Evolutionary conservation across 2,329 filamentous ascomycete species (phyloP).

Genomic region (Talaromyces amestolkiae): DNA sequence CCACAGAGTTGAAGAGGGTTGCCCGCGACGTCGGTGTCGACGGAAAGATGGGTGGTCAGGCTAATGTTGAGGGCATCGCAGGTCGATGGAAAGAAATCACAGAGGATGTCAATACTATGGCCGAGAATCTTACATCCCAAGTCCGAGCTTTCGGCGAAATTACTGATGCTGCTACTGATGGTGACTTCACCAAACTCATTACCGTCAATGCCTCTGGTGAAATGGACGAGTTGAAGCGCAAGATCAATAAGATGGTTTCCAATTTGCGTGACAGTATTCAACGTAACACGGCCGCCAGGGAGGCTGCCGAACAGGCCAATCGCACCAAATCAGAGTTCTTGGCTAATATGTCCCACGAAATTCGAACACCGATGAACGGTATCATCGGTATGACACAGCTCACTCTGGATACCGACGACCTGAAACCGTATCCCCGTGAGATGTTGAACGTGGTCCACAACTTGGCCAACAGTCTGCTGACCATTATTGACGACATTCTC

Average conservation of each 20-base stretch:
- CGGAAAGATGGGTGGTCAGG: slow-evolving; percentile 96
- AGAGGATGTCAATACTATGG: slow-evolving; percentile 90
- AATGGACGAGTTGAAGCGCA: slow-evolving; percentile 95
- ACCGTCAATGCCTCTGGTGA: slow-evolving; percentile 93
- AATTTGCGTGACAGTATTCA: slow-evolving; percentile 91
- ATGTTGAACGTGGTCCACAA: slow-evolving; percentile 97
- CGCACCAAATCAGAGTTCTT: slow-evolving; percentile 96
- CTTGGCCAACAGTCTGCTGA: slow-evolving; percentile 85
- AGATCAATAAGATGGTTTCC: slow-evolving; percentile 98
- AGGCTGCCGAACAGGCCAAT: slow-evolving; percentile 90
- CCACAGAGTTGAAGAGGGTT: slow-evolving; percentile 86
- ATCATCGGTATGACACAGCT: slow-evolving; percentile 96
- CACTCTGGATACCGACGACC: slow-evolving; percentile 84
- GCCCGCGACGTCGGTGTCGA: slow-evolving; percentile 93
- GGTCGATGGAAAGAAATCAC: slow-evolving; percentile 97
- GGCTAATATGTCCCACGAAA: slow-evolving; percentile 97
- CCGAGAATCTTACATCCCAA: slow-evolving; percentile 79
- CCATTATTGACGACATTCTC: slow-evolving; percentile 79
- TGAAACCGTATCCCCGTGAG: slow-evolving; percentile 88
- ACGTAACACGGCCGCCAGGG: slow-evolving; percentile 85
- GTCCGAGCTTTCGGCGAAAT: slow-evolving; percentile 95
- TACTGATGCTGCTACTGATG: slow-evolving; percentile 88
- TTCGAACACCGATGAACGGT: slow-evolving; percentile 91
- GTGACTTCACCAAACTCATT: slow-evolving; percentile 90
- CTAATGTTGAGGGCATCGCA: slow-evolving; percentile 82